Evolutionary conservation across 371 early-diverging fungal species (phyloP), one percentile per base, ranked within the genome.

Genomic region (Basidiobolus meristosporus): DNA sequence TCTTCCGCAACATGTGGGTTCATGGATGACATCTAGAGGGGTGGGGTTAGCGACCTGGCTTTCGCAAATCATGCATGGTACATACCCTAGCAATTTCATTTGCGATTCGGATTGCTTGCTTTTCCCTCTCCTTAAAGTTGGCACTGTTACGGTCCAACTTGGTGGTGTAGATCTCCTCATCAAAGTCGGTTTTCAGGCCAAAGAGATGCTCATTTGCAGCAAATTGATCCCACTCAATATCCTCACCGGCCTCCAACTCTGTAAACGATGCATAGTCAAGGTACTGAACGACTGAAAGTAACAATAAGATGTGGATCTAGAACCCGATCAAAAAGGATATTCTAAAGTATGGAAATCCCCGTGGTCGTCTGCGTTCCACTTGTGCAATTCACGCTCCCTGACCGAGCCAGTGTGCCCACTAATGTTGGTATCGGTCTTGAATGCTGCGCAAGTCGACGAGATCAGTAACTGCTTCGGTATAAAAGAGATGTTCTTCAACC

Each of bases 211-310:
- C 89, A 52, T 98, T 98, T 2, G 69, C 87, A n/a, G 81, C 87
- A 70, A 99, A 99, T 56, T 99, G 98, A 62, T 99, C 93, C 98
- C 98, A 99, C 18, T n/a, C n/a, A n/a, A n/a, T n/a, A n/a, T n/a
- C n/a, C n/a, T n/a, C n/a, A n/a, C n/a, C n/a, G n/a, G n/a, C n/a
- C n/a, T n/a, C n/a, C n/a, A n/a, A n/a, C n/a, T n/a, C n/a, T n/a
- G n/a, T n/a, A n/a, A n/a, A n/a, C n/a, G n/a, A n/a, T n/a, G n/a
- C n/a, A n/a, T n/a, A n/a, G n/a, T n/a, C n/a, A n/a, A n/a, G n/a
- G n/a, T n/a, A n/a, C n/a, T n/a, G n/a, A n/a, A n/a, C n/a, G n/a
- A n/a, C n/a, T n/a, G n/a, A n/a, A n/a, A n/a, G n/a, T n/a, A n/a
- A n/a, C n/a, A n/a, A n/a, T n/a, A n/a, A n/a, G n/a, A n/a, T n/a